A percentile compares a stretch with the other conserved stretches of the same genome.
Evolutionary conservation across 1,139 yeast genomes (phyloP).

Genomic region (Kodamaea suecica): DNA sequence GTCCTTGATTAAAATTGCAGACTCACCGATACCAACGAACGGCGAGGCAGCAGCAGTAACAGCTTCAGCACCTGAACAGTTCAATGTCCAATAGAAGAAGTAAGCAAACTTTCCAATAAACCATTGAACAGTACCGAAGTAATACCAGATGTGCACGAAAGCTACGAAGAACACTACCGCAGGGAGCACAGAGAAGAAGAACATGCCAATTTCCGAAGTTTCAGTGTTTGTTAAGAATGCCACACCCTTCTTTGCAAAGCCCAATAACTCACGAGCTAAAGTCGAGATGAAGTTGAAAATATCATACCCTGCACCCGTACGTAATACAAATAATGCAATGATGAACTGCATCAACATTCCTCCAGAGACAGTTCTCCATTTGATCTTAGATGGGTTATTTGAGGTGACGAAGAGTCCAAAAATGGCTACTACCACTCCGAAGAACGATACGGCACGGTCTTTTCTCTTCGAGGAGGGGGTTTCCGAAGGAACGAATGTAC

Average conservation of each 20-base stretch:
- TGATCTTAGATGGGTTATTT: conserved; percentile 42
- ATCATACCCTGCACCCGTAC: conserved; percentile 62
- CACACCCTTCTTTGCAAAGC: conserved; percentile 62
- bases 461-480: conserved; percentile 45
- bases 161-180: conserved; percentile 66
- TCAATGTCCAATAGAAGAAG: conserved; percentile 61
- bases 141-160: conserved; percentile 59
- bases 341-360: conserved; percentile 64
- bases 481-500: conserved; percentile 55
- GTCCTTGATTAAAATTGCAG: conserved; percentile 61
- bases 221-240: conserved; percentile 52
- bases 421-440: conserved; percentile 53
- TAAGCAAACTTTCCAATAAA: conserved; percentile 55
- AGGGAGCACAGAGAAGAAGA: conserved; percentile 61
- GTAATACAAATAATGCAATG: conserved; percentile 58
- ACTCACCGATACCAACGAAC: conserved; percentile 67
- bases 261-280: conserved; percentile 57
- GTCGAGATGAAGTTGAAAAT: conserved; percentile 60
- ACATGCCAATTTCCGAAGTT: conserved; percentile 41
- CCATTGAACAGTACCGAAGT: conserved; percentile 64
- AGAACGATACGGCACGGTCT: conserved; percentile 60
- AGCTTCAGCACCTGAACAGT: conserved; percentile 65
- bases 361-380: conserved; percentile 62
- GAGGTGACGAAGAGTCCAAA: conserved; percentile 47
- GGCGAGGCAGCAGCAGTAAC: conserved; percentile 71